phyloP scores from a whole-genome alignment of 2,329 filamentous ascomycete genomes.

The Grosmannia clavigera region DNA sequence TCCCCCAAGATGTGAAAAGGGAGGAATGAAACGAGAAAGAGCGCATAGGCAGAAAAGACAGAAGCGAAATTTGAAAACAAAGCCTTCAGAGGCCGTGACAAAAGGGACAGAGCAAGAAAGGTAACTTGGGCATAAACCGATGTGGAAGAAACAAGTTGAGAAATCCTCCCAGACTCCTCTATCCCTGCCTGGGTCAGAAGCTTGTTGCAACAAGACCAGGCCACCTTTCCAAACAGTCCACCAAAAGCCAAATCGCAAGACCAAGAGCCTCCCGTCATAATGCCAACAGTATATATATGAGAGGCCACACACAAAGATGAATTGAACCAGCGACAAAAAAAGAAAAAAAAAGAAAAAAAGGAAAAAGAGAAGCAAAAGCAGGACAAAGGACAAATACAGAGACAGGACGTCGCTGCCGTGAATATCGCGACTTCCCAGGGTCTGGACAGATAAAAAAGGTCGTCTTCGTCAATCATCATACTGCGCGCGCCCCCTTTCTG shows the following conservation, averaged over 20 bases:
- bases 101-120: not conserved
- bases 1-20: not conserved
- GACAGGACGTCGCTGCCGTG: not conserved
- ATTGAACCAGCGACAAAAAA: not conserved
- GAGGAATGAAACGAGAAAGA: not conserved
- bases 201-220: slow-evolving; percentile 7
- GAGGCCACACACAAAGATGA: not conserved
- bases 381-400: not conserved
- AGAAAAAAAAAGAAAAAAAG: not conserved
- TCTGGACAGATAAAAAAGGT: not conserved
- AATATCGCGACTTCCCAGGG: not conserved
- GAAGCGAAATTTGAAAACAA: not conserved
- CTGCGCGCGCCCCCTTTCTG: not conserved
- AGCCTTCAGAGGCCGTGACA: not conserved
- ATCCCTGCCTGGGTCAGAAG: slow-evolving; percentile 5
- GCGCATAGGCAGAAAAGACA: not conserved
- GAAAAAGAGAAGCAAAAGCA: not conserved
- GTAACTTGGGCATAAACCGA: not conserved
- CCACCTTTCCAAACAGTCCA: slow-evolving; percentile 1
- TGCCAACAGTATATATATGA: not conserved
- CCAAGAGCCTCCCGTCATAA: not conserved
- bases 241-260: not conserved
- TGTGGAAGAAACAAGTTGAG: not conserved
- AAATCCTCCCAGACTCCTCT: slow-evolving; percentile 11
- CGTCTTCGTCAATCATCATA: slow-evolving; percentile 6